These are phyloP conservation scores for Fallopia convolvulus DNA, from an alignment of 148 eudicot genomes.

Conservation along the genomic window DNA sequence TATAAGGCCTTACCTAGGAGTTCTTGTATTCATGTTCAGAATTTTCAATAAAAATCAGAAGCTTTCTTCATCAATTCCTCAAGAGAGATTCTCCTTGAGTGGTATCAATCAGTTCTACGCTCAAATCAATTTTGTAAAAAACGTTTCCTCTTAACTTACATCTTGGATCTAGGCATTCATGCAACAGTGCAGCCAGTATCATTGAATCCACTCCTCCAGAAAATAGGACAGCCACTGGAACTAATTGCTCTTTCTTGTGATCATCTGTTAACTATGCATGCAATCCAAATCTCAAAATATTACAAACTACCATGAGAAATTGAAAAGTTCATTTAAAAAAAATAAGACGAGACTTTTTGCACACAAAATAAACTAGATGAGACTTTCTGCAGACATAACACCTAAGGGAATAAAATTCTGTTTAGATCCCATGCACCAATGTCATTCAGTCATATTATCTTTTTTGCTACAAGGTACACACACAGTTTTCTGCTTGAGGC, in stretches of 20 bases:
- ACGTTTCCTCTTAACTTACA: slow-evolving; percentile 34
- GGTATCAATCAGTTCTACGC: too few species aligned
- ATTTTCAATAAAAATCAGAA: too few species aligned
- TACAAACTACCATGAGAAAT: background rate
- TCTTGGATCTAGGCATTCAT: slow-evolving; percentile 66
- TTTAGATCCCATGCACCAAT: background rate
- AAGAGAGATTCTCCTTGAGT: too few species aligned
- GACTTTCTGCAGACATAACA: background rate
- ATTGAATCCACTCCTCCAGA: slow-evolving; percentile 96
- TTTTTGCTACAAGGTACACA: background rate
- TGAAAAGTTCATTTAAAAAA: background rate
- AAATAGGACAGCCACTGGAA: slow-evolving; percentile 88
- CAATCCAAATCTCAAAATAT: background rate
- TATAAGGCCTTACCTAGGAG: too few species aligned
- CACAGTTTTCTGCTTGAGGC: background rate
- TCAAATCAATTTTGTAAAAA: background rate
- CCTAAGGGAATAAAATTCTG: background rate
- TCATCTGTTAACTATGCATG: slow-evolving; percentile 1
- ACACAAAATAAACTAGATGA: background rate
- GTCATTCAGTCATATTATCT: background rate
- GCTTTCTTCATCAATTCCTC: too few species aligned
- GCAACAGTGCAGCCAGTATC: slow-evolving; percentile 87
- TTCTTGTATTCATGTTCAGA: too few species aligned
- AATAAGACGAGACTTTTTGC: background rate
- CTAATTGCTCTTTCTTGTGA: slow-evolving; percentile 24